Evolutionary conservation across 169 alveolate species (phyloP), one percentile per base, ranked within the genome.

Genomic region (Eimeria acervulina): DNA sequence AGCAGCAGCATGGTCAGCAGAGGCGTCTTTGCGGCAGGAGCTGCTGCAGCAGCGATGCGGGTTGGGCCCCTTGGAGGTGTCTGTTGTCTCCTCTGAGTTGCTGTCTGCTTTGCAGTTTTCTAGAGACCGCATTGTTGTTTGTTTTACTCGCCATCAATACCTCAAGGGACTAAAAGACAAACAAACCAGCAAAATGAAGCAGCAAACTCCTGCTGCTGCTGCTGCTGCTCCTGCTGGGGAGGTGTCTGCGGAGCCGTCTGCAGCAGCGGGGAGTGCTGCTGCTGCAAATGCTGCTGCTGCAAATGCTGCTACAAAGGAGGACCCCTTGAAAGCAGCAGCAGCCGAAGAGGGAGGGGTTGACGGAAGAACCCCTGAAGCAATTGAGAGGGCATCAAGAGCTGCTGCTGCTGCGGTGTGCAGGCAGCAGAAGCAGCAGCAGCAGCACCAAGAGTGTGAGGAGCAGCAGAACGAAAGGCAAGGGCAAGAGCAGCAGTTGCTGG

Each of bases 41-140:
- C 66, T 78, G 63, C 66, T 40, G 89, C 89, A 42, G 89, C 89
- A 78, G 66, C 89, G 89, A n/a, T 78, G 89, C 66, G 89, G 63
- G 15, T 78, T 78, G 89, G 17, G 89, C 21, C 68, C 89, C 40
- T 26, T 42, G 59, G 89, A 78, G 68, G 40, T 78, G 13, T n/a
- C 89, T 42, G 52, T 31, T 40, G 89, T 44, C 40, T 51, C 52
- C 44, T 40, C 89, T 15, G 63, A 78, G 89, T 40, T 78, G 26
- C 13, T 44, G 66, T 33, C 63, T 31, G 89, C 47, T 19, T 23
- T 78, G 63, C 52, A n/a, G 63, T 51, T 78, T 44, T 78, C 89
- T 2, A 78, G 52, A 28, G 61, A 78, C 42, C 63, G 52, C 10
- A 78, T 78, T 26, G 52, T 42, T 42, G 66, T 78, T 42, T 38